phyloP scores from a whole-genome alignment of 371 early-diverging fungal genomes.

The Rhizomucor miehei region DNA sequence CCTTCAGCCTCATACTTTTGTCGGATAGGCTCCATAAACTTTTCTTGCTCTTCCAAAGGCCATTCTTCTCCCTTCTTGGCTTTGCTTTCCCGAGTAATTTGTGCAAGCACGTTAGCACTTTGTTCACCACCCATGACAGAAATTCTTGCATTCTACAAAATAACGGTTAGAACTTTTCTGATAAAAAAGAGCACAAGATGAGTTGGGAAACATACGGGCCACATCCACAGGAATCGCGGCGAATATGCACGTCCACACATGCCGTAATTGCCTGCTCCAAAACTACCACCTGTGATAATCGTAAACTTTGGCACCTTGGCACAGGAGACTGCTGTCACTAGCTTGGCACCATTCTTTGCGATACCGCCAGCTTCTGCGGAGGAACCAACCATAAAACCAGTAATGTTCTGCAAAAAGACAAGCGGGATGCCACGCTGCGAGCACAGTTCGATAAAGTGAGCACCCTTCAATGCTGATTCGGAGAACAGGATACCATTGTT shows the following conservation, averaged over 20 bases:
- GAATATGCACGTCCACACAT: conserved; percentile 98
- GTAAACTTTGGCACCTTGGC: conserved; percentile 97
- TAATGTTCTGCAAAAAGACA: conserved; percentile 94
- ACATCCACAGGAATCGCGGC: conserved; percentile 96
- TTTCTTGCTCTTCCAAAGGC: conserved; percentile 69
- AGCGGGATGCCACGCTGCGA: conserved; percentile 91
- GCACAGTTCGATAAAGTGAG: conserved; percentile 97
- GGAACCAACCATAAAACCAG: conserved; percentile 95
- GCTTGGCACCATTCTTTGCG: conserved; percentile 97
- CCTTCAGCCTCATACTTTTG: conserved; percentile 93
- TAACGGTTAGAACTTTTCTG: background rate
- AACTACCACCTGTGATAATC: conserved; percentile 90
- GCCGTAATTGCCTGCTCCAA: conserved; percentile 96
- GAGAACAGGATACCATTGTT: conserved; percentile 98
- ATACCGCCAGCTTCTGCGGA: conserved; percentile 97
- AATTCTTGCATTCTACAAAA: conserved; percentile 76
- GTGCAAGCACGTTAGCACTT: conserved; percentile 92
- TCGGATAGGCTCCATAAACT: conserved; percentile 85
- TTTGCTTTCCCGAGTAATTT: conserved; percentile 85
- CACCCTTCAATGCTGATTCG: conserved; percentile 95
- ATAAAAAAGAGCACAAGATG: background rate
- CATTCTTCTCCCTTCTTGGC: conserved; percentile 79
- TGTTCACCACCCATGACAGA: conserved; percentile 99
- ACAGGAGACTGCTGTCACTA: conserved; percentile 96
- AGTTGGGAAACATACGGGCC: conserved; percentile 73